Base-by-base conservation (phyloP, 768 basidiomycete species). In the Gymnopilus junonius region DNA sequence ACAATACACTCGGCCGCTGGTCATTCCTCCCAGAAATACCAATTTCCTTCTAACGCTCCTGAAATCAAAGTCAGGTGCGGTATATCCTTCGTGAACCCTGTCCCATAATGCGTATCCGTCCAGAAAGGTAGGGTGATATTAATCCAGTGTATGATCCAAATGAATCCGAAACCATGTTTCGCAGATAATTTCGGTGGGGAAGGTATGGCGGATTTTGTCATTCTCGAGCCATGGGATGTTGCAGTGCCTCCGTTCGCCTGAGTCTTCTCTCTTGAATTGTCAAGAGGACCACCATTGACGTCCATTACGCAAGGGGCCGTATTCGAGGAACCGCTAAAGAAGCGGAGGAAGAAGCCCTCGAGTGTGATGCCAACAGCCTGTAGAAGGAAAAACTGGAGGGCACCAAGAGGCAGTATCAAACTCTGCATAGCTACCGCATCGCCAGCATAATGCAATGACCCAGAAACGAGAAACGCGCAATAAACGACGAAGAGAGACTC, bases 401-500 rank as follows among this genome's bases (percentile, higher is more conserved):
- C 32, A 51, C 56, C 65, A 62, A 14, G 65, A 32, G 11, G 68
- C 58, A 54, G n/a, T 11, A 10, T 54, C 21, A 32, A 8, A 12
- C 40, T 61, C 45, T 61, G 59, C 59, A 61, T 55, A 17, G 29
- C 37, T 65, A 74, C 72, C 45, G 70, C 72, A 51, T 80, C 78
- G 8, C 72, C 76, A 39, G 63, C 68, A 51, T 67, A 65, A 60
- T 82, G 80, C 21, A 79, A 40, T 12, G 76, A 23, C 0, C 72
- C 76, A 1, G 80, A 79, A 3, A 80, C 55, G 14, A 71, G 31
- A 69, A 80, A 81, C 0, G 74, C 76, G 11, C 69, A 65, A 64
- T 70, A 78, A 5, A 82, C 70, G 21, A 77, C 76, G 31, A 74
- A 75, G 7, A 70, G 68, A 23, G 73, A 76, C 2, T 61, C 45